phyloP scores from a whole-genome alignment of 495 filamentous ascomycete genomes.

The Cudoniella acicularis region DNA sequence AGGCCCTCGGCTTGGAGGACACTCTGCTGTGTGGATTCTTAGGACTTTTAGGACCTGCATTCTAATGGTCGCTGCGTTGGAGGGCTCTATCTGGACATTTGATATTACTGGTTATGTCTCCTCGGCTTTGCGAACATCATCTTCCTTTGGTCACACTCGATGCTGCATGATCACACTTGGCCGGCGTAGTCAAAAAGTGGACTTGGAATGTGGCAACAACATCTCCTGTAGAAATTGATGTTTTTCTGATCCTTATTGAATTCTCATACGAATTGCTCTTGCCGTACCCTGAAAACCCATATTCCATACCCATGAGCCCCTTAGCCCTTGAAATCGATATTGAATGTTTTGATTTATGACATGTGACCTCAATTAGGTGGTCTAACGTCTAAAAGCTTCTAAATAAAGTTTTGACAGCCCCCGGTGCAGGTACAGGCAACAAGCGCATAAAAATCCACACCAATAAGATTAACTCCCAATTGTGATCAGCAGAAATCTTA shows the following conservation, averaged over 20 bases:
- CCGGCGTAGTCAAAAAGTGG: conserved; percentile 28
- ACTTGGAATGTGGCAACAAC: conserved; percentile 24
- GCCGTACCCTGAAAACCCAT: neutral
- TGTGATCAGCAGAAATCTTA: neutral
- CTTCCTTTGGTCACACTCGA: conserved; percentile 24
- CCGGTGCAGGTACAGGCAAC: too few relatives aligned
- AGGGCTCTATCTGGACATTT: conserved; percentile 26
- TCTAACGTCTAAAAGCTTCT: too few relatives aligned
- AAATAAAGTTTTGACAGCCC: too few relatives aligned
- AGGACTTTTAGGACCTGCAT: conserved; percentile 23
- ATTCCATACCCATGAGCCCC: too few relatives aligned
- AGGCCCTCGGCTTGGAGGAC: conserved; percentile 9
- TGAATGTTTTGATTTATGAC: too few relatives aligned
- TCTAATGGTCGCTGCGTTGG: conserved; percentile 26
- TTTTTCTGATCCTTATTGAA: neutral
- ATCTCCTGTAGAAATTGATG: conserved; percentile 32
- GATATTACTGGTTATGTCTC: conserved; percentile 30
- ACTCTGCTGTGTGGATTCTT: conserved; percentile 18
- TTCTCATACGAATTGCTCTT: neutral
- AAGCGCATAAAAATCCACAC: neutral
- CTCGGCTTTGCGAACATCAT: conserved; percentile 22
- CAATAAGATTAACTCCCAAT: neutral
- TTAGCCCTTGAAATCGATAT: too few relatives aligned
- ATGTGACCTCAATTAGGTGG: too few relatives aligned
- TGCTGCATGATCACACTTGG: conserved; percentile 24